Evolutionary conservation across 2,329 filamentous ascomycete genomes (phyloP).

Genomic region (Talaromyces sp.): DNA sequence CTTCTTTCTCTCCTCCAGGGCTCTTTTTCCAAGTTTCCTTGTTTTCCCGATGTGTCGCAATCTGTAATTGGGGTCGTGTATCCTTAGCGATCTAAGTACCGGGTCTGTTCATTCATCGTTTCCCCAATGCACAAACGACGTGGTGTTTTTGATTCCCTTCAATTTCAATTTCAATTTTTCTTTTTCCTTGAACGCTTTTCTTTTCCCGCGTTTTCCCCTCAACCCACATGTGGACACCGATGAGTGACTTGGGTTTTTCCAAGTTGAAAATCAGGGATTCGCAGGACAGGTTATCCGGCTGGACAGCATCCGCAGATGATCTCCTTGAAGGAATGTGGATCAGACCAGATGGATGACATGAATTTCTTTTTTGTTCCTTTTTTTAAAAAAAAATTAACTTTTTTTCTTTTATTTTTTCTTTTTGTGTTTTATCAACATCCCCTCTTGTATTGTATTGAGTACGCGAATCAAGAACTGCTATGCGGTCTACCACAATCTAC

Average conservation of each 20-base stretch:
- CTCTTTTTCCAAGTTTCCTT: background rate
- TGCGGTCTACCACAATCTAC: background rate
- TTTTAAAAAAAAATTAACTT: background rate
- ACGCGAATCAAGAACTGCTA: background rate
- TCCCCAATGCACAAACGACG: slow-evolving; percentile 3
- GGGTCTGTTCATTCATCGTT: slow-evolving; percentile 2
- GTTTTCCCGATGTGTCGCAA: background rate
- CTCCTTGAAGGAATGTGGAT: background rate
- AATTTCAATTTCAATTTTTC: too few species aligned
- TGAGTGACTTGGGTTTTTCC: background rate
- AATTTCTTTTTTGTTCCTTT: background rate
- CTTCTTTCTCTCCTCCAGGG: background rate
- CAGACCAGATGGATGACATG: background rate
- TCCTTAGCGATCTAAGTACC: slow-evolving; percentile 1
- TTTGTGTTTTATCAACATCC: too few species aligned
- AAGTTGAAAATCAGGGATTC: background rate
- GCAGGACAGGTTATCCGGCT: background rate
- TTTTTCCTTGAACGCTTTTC: background rate
- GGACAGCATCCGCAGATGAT: background rate
- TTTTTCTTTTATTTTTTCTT: background rate
- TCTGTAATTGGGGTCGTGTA: background rate
- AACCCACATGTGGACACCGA: background rate
- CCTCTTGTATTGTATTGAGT: background rate
- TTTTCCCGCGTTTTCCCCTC: too few species aligned
- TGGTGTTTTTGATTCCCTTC: background rate